A percentile compares a stretch with the other conserved stretches of the same genome.
Evolutionary conservation across 257 asterid species (phyloP).

Genomic region (Salvia hispanica): DNA sequence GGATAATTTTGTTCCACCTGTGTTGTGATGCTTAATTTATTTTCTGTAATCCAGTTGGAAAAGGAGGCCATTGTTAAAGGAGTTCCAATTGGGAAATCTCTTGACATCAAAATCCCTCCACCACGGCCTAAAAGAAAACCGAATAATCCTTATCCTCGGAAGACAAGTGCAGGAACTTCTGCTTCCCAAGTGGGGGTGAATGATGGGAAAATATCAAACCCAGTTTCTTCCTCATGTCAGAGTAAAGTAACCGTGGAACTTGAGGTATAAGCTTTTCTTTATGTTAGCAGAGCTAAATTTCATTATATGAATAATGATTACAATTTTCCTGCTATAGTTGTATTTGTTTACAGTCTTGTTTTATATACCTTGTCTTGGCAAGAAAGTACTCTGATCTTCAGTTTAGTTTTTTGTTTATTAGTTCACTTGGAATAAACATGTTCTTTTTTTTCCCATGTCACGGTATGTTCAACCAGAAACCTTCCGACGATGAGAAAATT

Average conservation of each 20-base stretch:
- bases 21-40: slow-evolving; percentile 16
- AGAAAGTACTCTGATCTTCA: slow-evolving; percentile 1
- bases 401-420: neutral
- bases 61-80: slow-evolving; percentile 88
- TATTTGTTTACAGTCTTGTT: slow-evolving; percentile 10
- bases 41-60: slow-evolving; percentile 67
- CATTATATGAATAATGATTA: neutral
- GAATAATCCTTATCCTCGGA: slow-evolving; percentile 90
- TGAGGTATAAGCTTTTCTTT: slow-evolving; percentile 55
- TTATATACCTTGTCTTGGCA: slow-evolving; percentile 16
- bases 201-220: slow-evolving; percentile 54
- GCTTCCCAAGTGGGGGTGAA: slow-evolving; percentile 52
- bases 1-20: slow-evolving; percentile 18
- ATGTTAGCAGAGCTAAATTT: neutral
- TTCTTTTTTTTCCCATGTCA: slow-evolving; percentile 22
- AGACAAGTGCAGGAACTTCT: slow-evolving; percentile 51
- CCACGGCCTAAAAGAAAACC: slow-evolving; percentile 99
- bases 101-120: slow-evolving; percentile 96
- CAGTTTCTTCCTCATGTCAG: slow-evolving; percentile 47
- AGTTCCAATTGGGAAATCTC: slow-evolving; percentile 68
- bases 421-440: slow-evolving; percentile 25
- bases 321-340: slow-evolving; percentile 9
- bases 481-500: slow-evolving; percentile 49
- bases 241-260: slow-evolving; percentile 47
- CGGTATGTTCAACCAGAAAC: slow-evolving; percentile 46